Base-by-base conservation (phyloP, 495 filamentous ascomycete genomes). In the Neurospora hispaniola region DNA sequence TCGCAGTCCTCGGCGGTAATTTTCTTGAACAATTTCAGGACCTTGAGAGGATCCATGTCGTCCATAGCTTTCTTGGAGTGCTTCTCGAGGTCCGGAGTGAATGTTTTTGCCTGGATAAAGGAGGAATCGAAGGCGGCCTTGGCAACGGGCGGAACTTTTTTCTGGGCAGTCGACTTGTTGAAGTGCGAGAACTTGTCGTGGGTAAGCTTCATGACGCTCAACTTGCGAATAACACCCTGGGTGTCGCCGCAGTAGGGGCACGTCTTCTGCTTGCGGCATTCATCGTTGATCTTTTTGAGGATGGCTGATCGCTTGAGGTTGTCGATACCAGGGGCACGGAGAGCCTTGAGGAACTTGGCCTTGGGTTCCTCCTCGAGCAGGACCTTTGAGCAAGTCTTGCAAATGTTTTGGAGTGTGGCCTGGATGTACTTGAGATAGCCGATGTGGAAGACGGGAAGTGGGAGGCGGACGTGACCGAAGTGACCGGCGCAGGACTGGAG, bases 381-480 rank as follows among this genome's bases (percentile, higher is more conserved):
- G 41, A 97, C 89, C 70, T 86, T 88, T 3, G 92, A 85, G 79
- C 92, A 95, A 70, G 89, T 86, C 82, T 99, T 99, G 89, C 96
- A 99, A 75, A 99, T 94, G 74, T 93, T 90, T 78, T 97, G 93
- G 42, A 98, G 85, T 62, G 97, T 94, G 20, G 89, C 88, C 73
- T 96, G 93, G 54, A 95, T 93, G 74, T 94, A 91, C 77, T 92
- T 94, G 77, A 98, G 90, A 77, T 97, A 99, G 72, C 96, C 96
- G 74, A 98, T 92, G 78, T 98, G 96, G 76, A 98, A 97, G 39
- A 91, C 91, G 6, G 96, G 96, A 12, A 99, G 86, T 9, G 94
- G 93, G 27, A 99, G 87, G 79, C 90, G 88, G 73, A 98, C 90
- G 82, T 97, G 91, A 48, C 96, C 96, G 74, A 98, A 99, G 81